Conservation (phyloP, 495 filamentous ascomycete species). For the Rhypophila decipiens region DNA sequence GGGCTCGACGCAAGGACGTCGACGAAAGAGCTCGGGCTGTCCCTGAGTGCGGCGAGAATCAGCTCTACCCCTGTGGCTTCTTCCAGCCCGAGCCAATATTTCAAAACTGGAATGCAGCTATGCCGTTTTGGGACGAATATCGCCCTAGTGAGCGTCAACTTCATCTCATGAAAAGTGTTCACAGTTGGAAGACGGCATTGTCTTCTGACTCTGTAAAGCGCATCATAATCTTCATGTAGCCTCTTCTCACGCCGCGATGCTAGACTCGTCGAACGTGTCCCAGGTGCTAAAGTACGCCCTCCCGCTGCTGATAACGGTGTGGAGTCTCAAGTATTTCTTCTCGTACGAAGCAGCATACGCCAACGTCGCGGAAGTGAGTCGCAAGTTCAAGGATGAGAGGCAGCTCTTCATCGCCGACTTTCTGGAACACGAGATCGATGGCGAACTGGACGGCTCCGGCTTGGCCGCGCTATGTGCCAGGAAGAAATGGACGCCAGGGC, state of each 20-base stretch:
- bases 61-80: background rate
- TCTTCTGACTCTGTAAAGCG: too few relatives aligned
- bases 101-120: background rate
- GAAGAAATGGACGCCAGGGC: constrained; percentile 23
- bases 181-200: too few relatives aligned
- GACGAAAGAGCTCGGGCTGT: too few relatives aligned
- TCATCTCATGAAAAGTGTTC: too few relatives aligned
- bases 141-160: too few relatives aligned
- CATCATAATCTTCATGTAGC: background rate
- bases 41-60: too few relatives aligned
- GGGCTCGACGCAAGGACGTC: background rate
- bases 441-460: constrained; percentile 19
- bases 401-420: constrained; percentile 22
- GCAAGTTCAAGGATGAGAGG: constrained; percentile 19
- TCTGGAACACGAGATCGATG: constrained; percentile 24
- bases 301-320: constrained; percentile 12
- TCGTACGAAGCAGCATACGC: constrained; percentile 9
- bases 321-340: constrained; percentile 11
- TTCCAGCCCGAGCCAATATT: background rate
- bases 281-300: constrained; percentile 12
- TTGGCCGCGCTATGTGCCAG: constrained; percentile 21
- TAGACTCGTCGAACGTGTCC: constrained; percentile 12
- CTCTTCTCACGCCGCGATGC: constrained; percentile 7
- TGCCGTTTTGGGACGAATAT: background rate
- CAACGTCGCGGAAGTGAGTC: constrained; percentile 6